Base-by-base conservation (phyloP, 306 rosid genomes). In the Pachyrhizus erosus region DNA sequence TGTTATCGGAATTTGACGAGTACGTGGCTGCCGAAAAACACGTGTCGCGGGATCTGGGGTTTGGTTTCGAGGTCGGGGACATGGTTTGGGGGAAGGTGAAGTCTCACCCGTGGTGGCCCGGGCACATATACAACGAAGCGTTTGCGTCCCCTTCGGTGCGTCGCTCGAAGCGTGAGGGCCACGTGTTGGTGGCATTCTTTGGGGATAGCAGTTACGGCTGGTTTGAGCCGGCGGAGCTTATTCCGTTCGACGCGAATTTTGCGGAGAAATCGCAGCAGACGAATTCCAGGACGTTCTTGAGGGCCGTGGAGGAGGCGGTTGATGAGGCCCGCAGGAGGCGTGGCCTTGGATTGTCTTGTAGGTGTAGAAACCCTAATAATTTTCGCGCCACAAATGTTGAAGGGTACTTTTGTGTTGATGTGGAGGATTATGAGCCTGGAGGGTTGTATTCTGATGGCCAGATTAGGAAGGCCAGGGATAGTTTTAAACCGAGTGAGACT, bases 41-140 rank as follows among this genome's bases (percentile, higher is more conserved):
- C 43, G 42, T n/a, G 11, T 18, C 51, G 20, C 46, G 68, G 49
- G 58, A 77, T 27, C 54, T 86, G 58, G 91, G 91, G 24, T 85
- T 76, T 58, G 98, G 97, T 52, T 86, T 91, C 31, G 97, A 96
- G 81, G 85, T 89, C 4, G 99, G 98, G 9, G 99, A 96, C 74
- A 72, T 96, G 94, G 97, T 96, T 1, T 96, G 99, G 99, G 99
- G 97, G 12, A 96, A 93, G 90, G 99, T 96, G 62, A 96, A 96
- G 66, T 96, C 99, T 42, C 99, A 96, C 79, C 99, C 99, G 0
- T 96, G 99, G 99, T 96, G 99, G 99, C 99, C 98, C 0, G 99
- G 99, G 3, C 98, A 91, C 26, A 92, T 96, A 76, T 96, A 83
- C 60, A 91, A 91, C 55, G 97, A 93, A 65, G 88, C 90, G 1